Evolutionary conservation across 805 yeast species (phyloP), one percentile per base, ranked within the genome.

Genomic region (Metahyphopichia silvanorum): DNA sequence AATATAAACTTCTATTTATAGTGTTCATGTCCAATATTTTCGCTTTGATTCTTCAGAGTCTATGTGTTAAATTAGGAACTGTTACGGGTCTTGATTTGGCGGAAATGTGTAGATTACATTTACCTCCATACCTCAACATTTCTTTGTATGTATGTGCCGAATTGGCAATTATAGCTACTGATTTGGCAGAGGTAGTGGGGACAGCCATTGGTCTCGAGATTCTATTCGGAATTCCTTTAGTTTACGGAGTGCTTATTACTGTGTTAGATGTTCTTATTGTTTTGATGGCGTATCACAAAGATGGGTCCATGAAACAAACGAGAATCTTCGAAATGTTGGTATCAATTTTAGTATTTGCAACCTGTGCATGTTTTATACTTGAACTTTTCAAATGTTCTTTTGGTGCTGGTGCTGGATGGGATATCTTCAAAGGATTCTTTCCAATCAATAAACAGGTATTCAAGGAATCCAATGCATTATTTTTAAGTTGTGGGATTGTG

Each of bases 151-250:
- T 75, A 2, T 70, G 84, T 45, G 87, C 96, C 0, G 96, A 88
- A 48, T 46, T 86, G 16, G 95, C 96, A 2, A 88, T 88, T 40
- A 81, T 88, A 21, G 95, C 95, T 7, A 88, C 97, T 0, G 97
- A 88, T 54, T 63, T 88, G 47, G 96, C 96, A 1, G 97, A 88
- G 56, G 96, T 88, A 8, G 91, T 88, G 6, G 97, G 97, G 2
- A 83, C 95, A 3, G 96, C 96, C 8, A 85, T 88, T 29, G 78
- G 95, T 0, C 66, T 88, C 32, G 79, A 86, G 44, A 86, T 88
- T 38, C 55, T 88, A 17, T 80, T 88, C 47, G 69, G 73, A 2
- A 76, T 88, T 8, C 95, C 96, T 1, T 64, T 88, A 35, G 53
- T 79, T 1, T 57, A 71, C 24, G 97, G 97, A 33, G 94, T 88